Evolutionary conservation across 2,329 filamentous ascomycete genomes (phyloP).

Genomic region (Grosmannia penicillata): DNA sequence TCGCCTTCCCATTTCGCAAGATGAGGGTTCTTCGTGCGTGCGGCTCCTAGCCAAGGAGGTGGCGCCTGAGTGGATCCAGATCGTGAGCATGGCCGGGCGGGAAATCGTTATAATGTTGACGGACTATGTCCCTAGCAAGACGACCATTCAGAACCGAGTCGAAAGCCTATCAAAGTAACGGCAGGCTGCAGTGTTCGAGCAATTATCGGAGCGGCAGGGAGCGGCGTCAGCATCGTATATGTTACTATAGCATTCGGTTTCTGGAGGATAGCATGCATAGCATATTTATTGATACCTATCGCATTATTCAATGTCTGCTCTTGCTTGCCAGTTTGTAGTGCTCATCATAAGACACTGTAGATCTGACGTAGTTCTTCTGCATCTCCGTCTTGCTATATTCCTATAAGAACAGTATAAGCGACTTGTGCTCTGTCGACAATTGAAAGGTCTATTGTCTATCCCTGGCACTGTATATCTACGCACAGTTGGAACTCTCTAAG

Average conservation of each 20-base stretch:
- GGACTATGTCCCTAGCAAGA: slow-evolving; percentile 19
- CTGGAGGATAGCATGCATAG: neutral
- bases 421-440: no score
- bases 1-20: slow-evolving; percentile 34
- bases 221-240: neutral
- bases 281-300: no score
- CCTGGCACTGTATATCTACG: no score
- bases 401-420: no score
- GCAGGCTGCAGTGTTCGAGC: neutral
- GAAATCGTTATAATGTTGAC: slow-evolving; percentile 44
- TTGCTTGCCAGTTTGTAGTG: no score
- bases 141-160: slow-evolving; percentile 18
- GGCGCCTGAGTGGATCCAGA: slow-evolving; percentile 39
- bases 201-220: no score
- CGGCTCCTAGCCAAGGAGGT: slow-evolving; percentile 37
- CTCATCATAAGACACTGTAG: no score
- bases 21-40: slow-evolving; percentile 35
- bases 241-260: neutral
- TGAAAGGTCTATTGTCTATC: no score
- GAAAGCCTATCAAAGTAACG: slow-evolving; percentile 4
- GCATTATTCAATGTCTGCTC: no score
- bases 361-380: no score
- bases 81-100: slow-evolving; percentile 34
- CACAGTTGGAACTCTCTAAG: no score
- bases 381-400: no score